phyloP scores from a whole-genome alignment of 305 asterid species.

The Fraxinus velutina region DNA sequence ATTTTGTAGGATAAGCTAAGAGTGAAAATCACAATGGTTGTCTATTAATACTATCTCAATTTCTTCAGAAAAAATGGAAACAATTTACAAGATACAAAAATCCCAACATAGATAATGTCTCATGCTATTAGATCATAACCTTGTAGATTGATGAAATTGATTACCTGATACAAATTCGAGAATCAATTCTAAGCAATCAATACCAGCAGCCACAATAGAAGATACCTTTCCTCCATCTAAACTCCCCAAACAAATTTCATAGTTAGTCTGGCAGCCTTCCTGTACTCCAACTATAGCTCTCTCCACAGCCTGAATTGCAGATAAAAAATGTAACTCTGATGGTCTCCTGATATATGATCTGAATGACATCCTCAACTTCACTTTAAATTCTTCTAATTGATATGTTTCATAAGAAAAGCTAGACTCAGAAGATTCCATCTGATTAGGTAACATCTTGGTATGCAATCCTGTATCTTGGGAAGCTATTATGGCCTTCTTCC shows the following conservation, averaged over 20 bases:
- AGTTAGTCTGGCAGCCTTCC: constrained; percentile 55
- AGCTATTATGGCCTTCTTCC: constrained; percentile 64
- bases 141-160: constrained; percentile 16
- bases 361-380: constrained; percentile 63
- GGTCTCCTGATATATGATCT: constrained; percentile 52
- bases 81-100: background rate
- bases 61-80: constrained; percentile 12
- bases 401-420: constrained; percentile 34
- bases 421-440: constrained; percentile 23
- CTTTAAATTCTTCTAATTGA: constrained; percentile 52
- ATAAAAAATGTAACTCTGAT: constrained; percentile 60
- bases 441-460: constrained; percentile 40
- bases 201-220: constrained; percentile 71
- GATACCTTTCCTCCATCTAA: constrained; percentile 67
- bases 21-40: background rate
- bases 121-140: background rate
- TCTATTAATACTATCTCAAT: background rate
- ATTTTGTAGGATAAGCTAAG: background rate
- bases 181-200: constrained; percentile 73
- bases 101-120: background rate
- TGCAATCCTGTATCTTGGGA: constrained; percentile 57
- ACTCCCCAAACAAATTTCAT: constrained; percentile 58
- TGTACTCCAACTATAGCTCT: constrained; percentile 87
- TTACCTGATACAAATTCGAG: constrained; percentile 74
- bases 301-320: constrained; percentile 70